A percentile compares a stretch with the other conserved stretches of the same genome.
Evolutionary conservation across 2,329 filamentous ascomycete genomes (phyloP).

Genomic region (Cadophora malorum): DNA sequence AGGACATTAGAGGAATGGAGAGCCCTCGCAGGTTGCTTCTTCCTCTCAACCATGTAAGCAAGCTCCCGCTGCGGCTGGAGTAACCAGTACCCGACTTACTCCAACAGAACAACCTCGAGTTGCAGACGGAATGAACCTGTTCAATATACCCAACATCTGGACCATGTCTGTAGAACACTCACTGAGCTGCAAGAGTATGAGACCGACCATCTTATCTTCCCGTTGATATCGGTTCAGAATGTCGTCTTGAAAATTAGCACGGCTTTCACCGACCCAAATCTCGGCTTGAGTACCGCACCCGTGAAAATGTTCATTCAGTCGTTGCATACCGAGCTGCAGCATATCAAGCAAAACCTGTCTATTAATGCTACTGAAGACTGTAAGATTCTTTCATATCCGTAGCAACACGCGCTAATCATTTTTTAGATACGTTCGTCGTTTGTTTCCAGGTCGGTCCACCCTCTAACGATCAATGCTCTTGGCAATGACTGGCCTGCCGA

Average conservation of each 20-base stretch:
- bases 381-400: not conserved
- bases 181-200: constrained; percentile 34
- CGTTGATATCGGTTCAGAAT: constrained; percentile 35
- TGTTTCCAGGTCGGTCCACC: constrained; percentile 17
- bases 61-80: not conserved
- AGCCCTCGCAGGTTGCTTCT: constrained; percentile 32
- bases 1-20: constrained; percentile 36
- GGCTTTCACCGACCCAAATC: constrained; percentile 24
- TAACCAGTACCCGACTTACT: not conserved
- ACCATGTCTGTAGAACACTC: constrained; percentile 23
- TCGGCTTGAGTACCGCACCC: constrained; percentile 7
- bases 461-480: not conserved
- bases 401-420: not conserved
- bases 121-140: constrained; percentile 24
- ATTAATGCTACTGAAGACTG: not conserved
- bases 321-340: constrained; percentile 20
- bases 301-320: constrained; percentile 23
- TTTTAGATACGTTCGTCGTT: constrained; percentile 6
- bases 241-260: constrained; percentile 28
- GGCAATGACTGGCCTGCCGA: not conserved
- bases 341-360: constrained; percentile 18
- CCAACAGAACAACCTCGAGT: constrained; percentile 16
- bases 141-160: constrained; percentile 21
- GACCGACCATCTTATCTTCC: constrained; percentile 38
- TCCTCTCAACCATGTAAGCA: constrained; percentile 24